phyloP scores from a whole-genome alignment of 305 asterid species.

The Salvia sclarea region DNA sequence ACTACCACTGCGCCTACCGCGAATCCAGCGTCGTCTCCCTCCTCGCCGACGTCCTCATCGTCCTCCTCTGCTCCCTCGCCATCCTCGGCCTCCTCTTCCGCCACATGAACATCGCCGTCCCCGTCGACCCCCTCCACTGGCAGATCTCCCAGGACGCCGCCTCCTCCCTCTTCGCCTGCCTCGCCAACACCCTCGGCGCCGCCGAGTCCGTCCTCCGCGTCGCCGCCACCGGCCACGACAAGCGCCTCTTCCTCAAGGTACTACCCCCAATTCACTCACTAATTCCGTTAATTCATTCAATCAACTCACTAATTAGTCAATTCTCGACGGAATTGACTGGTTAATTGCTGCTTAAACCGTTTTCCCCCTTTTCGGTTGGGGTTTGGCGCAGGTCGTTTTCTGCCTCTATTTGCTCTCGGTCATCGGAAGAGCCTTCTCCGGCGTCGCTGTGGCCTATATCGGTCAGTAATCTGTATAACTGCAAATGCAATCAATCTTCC shows the following conservation, averaged over 20 bases:
- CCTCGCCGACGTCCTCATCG: slow-evolving; percentile 85
- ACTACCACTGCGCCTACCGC: slow-evolving; percentile 91
- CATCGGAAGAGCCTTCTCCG: slow-evolving; percentile 75
- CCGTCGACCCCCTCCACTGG: slow-evolving; percentile 97
- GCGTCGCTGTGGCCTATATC: slow-evolving; percentile 79
- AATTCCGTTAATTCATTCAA: background rate
- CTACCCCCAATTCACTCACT: background rate
- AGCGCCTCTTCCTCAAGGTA: slow-evolving; percentile 88
- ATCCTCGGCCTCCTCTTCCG: slow-evolving; percentile 96
- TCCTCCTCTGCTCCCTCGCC: slow-evolving; percentile 84
- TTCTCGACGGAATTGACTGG: background rate
- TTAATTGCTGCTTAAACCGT: background rate
- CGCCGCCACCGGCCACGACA: slow-evolving; percentile 97
- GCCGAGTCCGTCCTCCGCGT: slow-evolving; percentile 97
- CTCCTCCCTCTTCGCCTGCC: slow-evolving; percentile 71
- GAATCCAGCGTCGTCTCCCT: slow-evolving; percentile 75
- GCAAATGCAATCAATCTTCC: slow-evolving; percentile 21
- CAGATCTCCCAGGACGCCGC: slow-evolving; percentile 96
- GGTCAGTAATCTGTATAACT: too few species aligned
- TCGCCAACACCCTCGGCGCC: slow-evolving; percentile 94
- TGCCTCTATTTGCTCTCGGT: slow-evolving; percentile 76
- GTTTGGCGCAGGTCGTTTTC: slow-evolving; percentile 56
- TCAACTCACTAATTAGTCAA: background rate
- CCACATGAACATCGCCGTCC: slow-evolving; percentile 92
- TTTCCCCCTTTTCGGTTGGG: background rate